Percentiles rank a stretch among this genome's conserved stretches.
These are phyloP conservation scores for Pichia cactophila DNA, from an alignment of 1,139 yeast genomes.

Conservation along the genomic window DNA sequence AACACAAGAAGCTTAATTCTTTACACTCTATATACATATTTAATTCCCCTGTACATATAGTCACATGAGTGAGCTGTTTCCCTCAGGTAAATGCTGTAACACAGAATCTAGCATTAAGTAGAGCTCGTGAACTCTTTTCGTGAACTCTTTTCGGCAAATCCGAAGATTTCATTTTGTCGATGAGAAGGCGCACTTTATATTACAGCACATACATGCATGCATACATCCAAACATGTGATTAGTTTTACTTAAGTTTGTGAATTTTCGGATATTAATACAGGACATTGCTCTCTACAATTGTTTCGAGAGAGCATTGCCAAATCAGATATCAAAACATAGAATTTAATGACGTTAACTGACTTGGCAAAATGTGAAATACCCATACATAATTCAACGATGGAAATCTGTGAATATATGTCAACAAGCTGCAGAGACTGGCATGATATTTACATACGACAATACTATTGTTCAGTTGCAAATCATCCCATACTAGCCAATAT, in stretches of 20 bases:
- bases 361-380: constrained; percentile 8
- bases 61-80: neutral
- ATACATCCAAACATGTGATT: too few relatives aligned
- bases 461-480: constrained; percentile 15
- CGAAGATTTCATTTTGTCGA: too few relatives aligned
- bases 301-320: neutral
- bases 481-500: constrained; percentile 9
- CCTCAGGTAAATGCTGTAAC: too few relatives aligned
- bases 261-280: neutral
- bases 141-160: too few relatives aligned
- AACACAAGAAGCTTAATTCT: neutral
- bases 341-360: neutral
- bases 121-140: too few relatives aligned
- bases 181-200: too few relatives aligned
- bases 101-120: too few relatives aligned
- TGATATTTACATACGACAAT: constrained; percentile 15
- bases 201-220: too few relatives aligned
- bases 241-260: too few relatives aligned
- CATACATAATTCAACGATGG: constrained; percentile 5
- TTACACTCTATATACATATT: neutral
- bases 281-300: neutral
- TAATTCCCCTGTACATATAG: neutral
- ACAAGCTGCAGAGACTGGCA: constrained; percentile 11
- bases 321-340: neutral
- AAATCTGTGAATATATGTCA: constrained; percentile 15